Evolutionary conservation across 768 basidiomycete species (phyloP), one percentile per base, ranked within the genome.

Genomic region (Boletus tomentosulus): DNA sequence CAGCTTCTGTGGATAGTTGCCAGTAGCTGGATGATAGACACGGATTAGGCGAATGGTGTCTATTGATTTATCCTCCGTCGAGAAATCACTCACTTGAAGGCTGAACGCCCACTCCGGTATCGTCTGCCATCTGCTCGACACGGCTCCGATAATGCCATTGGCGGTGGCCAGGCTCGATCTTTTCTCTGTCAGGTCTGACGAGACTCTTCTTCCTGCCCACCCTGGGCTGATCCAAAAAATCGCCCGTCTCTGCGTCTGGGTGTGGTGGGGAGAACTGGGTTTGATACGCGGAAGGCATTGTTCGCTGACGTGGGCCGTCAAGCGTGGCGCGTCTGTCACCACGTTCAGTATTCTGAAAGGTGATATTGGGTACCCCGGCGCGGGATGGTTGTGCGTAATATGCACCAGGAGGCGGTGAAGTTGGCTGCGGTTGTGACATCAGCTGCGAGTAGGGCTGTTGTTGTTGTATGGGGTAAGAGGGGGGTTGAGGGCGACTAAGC

Each of bases 121-220:
- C 84, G 52, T 86, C 77, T 70, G 86, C 83, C 65, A 89, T 74
- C 67, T 85, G 83, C 24, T 87, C 87, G 19, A 91, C 91, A 71
- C 90, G 93, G 53, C 79, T 84, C 50, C 91, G 84, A 73, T 98
- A 98, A 72, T 98, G 89, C 86, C 87, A 98, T 63, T 94, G 86
- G 47, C 93, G 82, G 76, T 98, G 93, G 39, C 85, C 84, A 10
- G 94, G 93, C 64, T 98, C 94, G 61, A 98, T 91, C 78, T 95
- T 92, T 76, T 97, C 95, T 53, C 96, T 78, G 71, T 99, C 96
- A 5, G 96, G 96, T 52, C 80, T 77, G 50, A 98, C 90, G 16
- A 99, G 79, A 67, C 87, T 90, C 78, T 94, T 95, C 79, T 97
- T 98, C 66, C 97, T 75, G 54, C 77, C 73, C 7, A 91, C 80